Percentiles rank a stretch among this genome's conserved stretches.
Conservation (phyloP, 2,329 filamentous ascomycete genomes). For the Clonostachys byssicola region DNA sequence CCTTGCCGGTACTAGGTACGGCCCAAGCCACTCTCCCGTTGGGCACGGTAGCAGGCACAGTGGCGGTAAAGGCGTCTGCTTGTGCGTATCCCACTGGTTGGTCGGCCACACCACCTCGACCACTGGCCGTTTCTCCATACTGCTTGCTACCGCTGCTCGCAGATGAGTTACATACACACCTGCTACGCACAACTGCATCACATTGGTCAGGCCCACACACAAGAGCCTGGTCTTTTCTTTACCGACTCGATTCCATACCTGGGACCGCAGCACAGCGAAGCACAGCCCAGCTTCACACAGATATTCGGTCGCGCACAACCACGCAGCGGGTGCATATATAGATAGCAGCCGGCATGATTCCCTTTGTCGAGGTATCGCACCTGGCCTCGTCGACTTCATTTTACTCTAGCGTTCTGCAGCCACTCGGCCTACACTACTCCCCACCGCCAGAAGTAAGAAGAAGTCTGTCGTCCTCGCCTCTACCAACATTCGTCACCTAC, state of each 20-base stretch:
- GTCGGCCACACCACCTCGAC: too few species aligned
- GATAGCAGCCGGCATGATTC: conserved; percentile 11
- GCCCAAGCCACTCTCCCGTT: too few species aligned
- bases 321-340: conserved; percentile 1
- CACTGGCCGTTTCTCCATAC: too few species aligned
- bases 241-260: neutral
- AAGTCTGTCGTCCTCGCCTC: neutral
- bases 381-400: conserved; percentile 79
- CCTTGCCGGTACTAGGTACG: too few species aligned
- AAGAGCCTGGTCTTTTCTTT: too few species aligned
- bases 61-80: too few species aligned
- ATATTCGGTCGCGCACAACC: neutral
- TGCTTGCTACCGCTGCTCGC: too few species aligned
- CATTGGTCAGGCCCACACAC: too few species aligned
- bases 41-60: too few species aligned
- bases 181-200: too few species aligned
- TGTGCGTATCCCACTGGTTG: too few species aligned
- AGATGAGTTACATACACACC: too few species aligned
- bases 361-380: conserved; percentile 64
- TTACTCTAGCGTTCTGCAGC: conserved; percentile 74
- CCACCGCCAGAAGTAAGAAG: conserved; percentile 7
- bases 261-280: neutral
- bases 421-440: conserved; percentile 67
- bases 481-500: neutral
- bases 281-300: neutral